These are phyloP conservation scores for Fusarium sp. DNA, from an alignment of 2,329 filamentous ascomycete species.

Conservation along the genomic window DNA sequence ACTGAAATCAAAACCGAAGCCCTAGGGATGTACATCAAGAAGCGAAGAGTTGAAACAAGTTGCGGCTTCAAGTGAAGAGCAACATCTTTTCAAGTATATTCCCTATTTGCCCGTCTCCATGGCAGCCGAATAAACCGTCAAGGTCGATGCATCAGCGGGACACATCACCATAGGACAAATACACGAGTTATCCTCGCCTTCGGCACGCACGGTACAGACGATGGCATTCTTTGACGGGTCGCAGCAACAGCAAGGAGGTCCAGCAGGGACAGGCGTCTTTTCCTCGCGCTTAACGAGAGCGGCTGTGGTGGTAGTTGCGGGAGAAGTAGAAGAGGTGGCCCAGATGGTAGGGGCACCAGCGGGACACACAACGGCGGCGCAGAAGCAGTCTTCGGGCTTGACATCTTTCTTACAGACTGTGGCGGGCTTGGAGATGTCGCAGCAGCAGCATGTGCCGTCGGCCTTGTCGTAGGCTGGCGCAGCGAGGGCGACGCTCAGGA, in stretches of 20 bases:
- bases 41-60: conserved; percentile 7
- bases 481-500: conserved; percentile 36
- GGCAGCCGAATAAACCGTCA: conserved; percentile 9
- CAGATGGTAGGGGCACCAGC: conserved; percentile 25
- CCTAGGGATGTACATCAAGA: conserved; percentile 19
- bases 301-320: not conserved
- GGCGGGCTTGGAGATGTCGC: conserved; percentile 36
- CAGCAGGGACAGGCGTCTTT: not conserved
- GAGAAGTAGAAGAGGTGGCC: not conserved
- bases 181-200: conserved; percentile 27
- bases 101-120: conserved; percentile 13
- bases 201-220: conserved; percentile 28
- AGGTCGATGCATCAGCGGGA: conserved; percentile 28
- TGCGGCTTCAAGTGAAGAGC: not conserved
- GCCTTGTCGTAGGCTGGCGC: conserved; percentile 25
- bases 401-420: conserved; percentile 39
- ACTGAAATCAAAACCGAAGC: not conserved
- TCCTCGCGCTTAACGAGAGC: conserved; percentile 7
- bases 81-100: not conserved
- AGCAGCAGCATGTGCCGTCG: conserved; percentile 45
- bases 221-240: conserved; percentile 19
- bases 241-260: conserved; percentile 37
- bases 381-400: conserved; percentile 39
- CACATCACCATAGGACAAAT: conserved; percentile 33
- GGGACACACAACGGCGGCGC: conserved; percentile 36